Evolutionary conservation across 2,329 filamentous ascomycete genomes (phyloP).

Genomic region (Colletotrichum gigasporum): DNA sequence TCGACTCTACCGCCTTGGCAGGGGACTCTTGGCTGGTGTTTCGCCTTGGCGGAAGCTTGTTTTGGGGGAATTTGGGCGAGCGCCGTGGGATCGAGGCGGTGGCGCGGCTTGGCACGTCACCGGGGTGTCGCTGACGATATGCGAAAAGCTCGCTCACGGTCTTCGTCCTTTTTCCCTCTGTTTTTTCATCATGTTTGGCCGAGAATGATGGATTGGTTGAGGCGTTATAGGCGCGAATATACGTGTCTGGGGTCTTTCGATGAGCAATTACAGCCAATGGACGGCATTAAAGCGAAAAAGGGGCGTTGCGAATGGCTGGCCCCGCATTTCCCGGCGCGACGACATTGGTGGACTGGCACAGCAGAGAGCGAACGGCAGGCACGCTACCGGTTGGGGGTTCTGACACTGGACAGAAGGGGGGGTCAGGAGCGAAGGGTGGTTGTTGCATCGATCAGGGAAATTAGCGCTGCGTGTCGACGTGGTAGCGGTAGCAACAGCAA

Average conservation of each 20-base stretch:
- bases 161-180: neutral
- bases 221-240: too few species aligned
- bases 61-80: neutral
- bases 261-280: constrained; percentile 1
- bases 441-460: too few species aligned
- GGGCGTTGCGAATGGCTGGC: neutral
- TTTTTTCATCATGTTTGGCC: too few species aligned
- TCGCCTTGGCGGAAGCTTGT: constrained; percentile 31
- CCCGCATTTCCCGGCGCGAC: constrained; percentile 12
- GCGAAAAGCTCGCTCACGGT: neutral
- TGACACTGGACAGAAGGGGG: neutral
- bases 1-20: constrained; percentile 9
- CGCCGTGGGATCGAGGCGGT: neutral
- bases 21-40: neutral
- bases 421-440: too few species aligned
- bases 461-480: too few species aligned
- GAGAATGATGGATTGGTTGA: too few species aligned
- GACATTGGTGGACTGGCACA: too few species aligned
- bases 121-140: constrained; percentile 22
- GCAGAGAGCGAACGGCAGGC: too few species aligned
- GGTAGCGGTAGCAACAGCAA: too few species aligned
- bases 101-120: constrained; percentile 30
- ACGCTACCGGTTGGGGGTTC: too few species aligned
- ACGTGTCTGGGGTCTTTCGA: too few species aligned
- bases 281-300: neutral